A percentile compares a stretch with the other conserved stretches of the same genome.
These are phyloP conservation scores for Botrytis elliptica DNA, from an alignment of 2,329 filamentous ascomycete genomes.

Conservation along the genomic window DNA sequence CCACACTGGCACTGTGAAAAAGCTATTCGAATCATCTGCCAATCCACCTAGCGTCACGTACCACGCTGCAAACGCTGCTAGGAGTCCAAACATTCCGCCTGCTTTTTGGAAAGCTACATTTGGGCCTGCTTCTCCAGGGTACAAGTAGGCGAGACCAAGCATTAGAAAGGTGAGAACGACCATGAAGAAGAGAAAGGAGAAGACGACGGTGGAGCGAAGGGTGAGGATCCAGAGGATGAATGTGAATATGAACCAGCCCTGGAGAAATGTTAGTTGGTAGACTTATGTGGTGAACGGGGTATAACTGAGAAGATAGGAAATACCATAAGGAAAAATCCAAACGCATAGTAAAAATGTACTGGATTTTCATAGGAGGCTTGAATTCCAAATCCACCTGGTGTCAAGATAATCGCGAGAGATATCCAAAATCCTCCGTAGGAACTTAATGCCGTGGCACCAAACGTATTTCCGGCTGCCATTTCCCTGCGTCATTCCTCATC, in stretches of 20 bases:
- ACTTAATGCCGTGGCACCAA: not conserved
- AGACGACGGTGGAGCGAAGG: not conserved
- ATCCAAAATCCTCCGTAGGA: not conserved
- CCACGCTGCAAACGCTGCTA: not conserved
- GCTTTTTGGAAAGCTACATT: not conserved
- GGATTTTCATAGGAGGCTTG: not conserved
- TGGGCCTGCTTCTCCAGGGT: not conserved
- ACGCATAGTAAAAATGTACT: not conserved
- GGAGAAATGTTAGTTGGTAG: not conserved
- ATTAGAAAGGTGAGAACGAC: not conserved
- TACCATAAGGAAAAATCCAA: not conserved
- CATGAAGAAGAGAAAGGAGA: not conserved
- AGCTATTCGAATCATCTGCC: not conserved
- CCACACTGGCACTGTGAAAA: not conserved
- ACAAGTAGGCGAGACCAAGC: not conserved
- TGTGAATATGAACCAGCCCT: not conserved
- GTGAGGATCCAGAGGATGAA: not conserved
- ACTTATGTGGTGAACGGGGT: not conserved
- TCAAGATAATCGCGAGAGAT: not conserved
- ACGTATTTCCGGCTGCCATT: not conserved
- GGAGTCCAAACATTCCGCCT: not conserved
- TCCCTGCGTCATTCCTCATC: not conserved
- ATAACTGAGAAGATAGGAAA: accelerated
- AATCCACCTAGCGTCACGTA: not conserved
- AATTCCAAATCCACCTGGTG: not conserved